phyloP scores from a whole-genome alignment of 495 filamentous ascomycete species.

The Umbilicaria muhlenbergii region DNA sequence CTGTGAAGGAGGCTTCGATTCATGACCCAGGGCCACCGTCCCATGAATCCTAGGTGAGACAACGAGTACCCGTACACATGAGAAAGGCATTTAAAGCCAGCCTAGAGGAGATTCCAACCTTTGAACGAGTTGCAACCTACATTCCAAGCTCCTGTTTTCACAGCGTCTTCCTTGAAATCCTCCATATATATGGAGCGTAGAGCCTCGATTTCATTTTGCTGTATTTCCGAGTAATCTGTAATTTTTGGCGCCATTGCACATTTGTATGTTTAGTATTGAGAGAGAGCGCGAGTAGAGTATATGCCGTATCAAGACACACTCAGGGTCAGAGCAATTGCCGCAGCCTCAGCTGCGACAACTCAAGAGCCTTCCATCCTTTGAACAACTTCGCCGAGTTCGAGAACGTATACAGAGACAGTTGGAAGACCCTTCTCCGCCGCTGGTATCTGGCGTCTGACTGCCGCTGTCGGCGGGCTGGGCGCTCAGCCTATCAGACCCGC shows the following conservation, averaged over 20 bases:
- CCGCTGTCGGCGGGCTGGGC: no score
- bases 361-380: no score
- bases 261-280: constrained; percentile 13
- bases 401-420: no score
- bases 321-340: constrained; percentile 27
- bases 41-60: not conserved
- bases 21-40: not conserved
- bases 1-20: not conserved
- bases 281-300: constrained; percentile 16
- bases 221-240: constrained; percentile 68
- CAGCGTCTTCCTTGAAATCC: constrained; percentile 63
- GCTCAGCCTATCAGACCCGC: no score
- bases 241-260: constrained; percentile 15
- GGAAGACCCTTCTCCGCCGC: no score
- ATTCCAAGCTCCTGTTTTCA: constrained; percentile 73
- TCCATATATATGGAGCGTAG: constrained; percentile 84
- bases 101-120: no score
- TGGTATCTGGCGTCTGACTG: no score
- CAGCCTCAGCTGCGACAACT: constrained; percentile 7
- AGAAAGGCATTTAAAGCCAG: not conserved
- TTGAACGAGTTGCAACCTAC: constrained; percentile 25
- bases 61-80: not conserved
- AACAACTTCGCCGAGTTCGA: no score
- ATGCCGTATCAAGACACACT: constrained; percentile 21
- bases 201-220: constrained; percentile 76